These are phyloP conservation scores for Dalbergia cochinchinensis DNA, from an alignment of 306 rosid genomes.

Conservation along the genomic window DNA sequence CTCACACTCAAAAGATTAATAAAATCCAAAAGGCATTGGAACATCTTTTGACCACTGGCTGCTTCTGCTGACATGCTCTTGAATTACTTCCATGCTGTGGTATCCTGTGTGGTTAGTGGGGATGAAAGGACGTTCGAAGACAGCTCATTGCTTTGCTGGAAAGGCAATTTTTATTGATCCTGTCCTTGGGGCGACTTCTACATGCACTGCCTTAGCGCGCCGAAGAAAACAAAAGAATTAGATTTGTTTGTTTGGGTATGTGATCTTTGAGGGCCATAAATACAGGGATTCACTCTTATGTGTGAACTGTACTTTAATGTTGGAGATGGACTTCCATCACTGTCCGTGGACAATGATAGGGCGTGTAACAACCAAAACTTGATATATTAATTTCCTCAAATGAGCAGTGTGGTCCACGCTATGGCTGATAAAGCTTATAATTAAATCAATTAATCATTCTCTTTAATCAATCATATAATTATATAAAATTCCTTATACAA, in stretches of 20 bases:
- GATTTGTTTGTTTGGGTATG: slow-evolving; percentile 41
- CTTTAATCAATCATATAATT: neutral
- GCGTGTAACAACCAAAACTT: neutral
- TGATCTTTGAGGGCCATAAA: slow-evolving; percentile 25
- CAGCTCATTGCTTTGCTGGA: slow-evolving; percentile 50
- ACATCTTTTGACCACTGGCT: too few species aligned
- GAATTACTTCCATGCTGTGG: slow-evolving; percentile 19
- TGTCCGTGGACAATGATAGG: slow-evolving; percentile 12
- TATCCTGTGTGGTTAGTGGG: slow-evolving; percentile 32
- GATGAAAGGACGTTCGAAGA: slow-evolving; percentile 28
- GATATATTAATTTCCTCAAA: too few species aligned
- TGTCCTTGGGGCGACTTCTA: neutral
- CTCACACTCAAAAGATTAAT: neutral
- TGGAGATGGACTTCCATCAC: neutral
- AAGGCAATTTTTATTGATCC: slow-evolving; percentile 14
- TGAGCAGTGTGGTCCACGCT: too few species aligned
- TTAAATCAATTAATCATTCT: neutral
- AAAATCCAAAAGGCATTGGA: too few species aligned
- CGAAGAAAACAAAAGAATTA: slow-evolving; percentile 4
- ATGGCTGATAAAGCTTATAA: neutral
- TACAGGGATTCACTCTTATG: slow-evolving; percentile 15
- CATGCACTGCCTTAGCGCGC: neutral
- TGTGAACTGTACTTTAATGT: slow-evolving; percentile 26
- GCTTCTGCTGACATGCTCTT: too few species aligned
- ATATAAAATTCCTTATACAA: neutral